Base-by-base conservation (phyloP, 768 basidiomycete genomes). In the Calocybe cyanea region DNA sequence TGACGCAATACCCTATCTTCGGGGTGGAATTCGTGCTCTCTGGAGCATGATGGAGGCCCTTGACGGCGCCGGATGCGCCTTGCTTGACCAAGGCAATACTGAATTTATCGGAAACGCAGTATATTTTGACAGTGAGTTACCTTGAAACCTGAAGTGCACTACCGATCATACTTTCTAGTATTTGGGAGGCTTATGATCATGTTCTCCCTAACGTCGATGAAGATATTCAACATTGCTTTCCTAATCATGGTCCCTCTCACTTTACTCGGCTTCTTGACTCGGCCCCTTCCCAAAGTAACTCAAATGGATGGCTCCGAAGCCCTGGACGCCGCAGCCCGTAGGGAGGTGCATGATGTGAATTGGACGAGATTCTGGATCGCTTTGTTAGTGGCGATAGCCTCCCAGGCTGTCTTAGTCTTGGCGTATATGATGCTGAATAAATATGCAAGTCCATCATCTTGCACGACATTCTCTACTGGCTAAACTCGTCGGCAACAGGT, bases 21-120 rank as follows among this genome's bases (percentile, higher is more conserved):
- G 68, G 2, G 83, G 81, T 0, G 72, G 66, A 46, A 67, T 61
- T 28, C 53, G 57, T 28, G 67, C 83, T 7, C 65, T 92, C 7
- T 92, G 88, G 87, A 73, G 80, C 2, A 87, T 90, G 83, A 77
- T 92, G 77, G 85, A 91, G 50, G 70, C 73, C 1, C 67, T 80
- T 0, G 63, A 70, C 40, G 77, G 72, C 2, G 78, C 80, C 0
- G 85, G 81, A 7, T 38, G 72, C 6, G 69, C 69, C 2, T 62
- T 92, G 23, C 64, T 84, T 19, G 75, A 83, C 34, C 63, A 67
- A 37, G 68, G 67, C 43, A 60, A 54, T 34, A 50, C 58, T 43
- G 55, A 61, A 2, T 52, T 54, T 17, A 48, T 56, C 3, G 63
- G 61, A 23, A 60, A 62, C 37, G 59, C 66, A 2, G 82, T 87